Evolutionary conservation across 1,284 basidiomycete species (phyloP), one percentile per base, ranked within the genome.

Genomic region (Puccinia sorghi): DNA sequence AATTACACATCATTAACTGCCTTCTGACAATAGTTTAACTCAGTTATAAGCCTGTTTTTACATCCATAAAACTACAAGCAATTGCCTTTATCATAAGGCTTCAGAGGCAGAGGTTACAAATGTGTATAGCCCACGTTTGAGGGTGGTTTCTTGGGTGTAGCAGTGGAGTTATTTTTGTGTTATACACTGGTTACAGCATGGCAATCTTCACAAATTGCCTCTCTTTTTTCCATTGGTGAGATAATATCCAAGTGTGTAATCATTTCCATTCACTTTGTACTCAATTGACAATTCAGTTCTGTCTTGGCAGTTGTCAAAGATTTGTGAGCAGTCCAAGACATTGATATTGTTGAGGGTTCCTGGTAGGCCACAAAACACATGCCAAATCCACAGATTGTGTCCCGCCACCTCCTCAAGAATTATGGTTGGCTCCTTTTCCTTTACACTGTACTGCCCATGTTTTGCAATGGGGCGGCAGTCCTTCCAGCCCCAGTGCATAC

Each of bases 401-500:
- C 39, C 46, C 17, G 37, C 71, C 9, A 73, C 56, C 39, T 11
- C 71, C 25, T 73, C 39, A 2, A 73, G 56, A 59, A 73, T 54
- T 3, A 73, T 12, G 0, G 27, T 41, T 22, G 71, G 37, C 15
- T 43, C 64, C 17, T 46, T 32, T 61, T 73, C 71, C 57, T 73
- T 73, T 7, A 56, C 71, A 22, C 37, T 59, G 57, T 59, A 73
- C 41, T 59, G 20, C 13, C 32, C 71, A 13, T 39, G 20, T n/a
- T 39, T 20, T 43, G 71, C 56, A 37, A 43, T 25, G 32, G 71
- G 71, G 56, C 32, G 71, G 56, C 32, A 73, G 37, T 59, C 61
- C 41, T 59, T 71, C 69, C 46, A 71, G 7, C 17, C 27, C 69
- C 69, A 71, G 27, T 71, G 46, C 69, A 71, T 71, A 32, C 69